Conservation (phyloP, 2,329 filamentous ascomycete genomes). For the Aspergillus candidus region DNA sequence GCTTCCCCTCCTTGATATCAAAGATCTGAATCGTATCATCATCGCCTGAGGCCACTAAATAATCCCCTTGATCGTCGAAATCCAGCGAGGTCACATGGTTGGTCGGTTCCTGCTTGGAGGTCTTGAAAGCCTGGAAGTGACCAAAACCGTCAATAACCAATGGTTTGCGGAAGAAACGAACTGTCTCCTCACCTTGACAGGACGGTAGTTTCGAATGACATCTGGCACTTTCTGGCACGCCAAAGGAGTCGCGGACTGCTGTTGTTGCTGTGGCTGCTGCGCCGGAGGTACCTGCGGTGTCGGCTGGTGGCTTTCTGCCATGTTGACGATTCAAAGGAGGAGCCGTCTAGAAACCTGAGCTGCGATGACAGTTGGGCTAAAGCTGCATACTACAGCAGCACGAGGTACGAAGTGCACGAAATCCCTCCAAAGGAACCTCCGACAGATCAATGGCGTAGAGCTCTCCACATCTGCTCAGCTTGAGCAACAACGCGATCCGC, state of each 20-base stretch:
- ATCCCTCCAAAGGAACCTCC: too few relatives aligned
- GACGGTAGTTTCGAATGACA: slow-evolving; percentile 69
- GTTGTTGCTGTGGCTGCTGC: slow-evolving; percentile 18
- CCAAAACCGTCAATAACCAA: slow-evolving; percentile 6
- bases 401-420: too few relatives aligned
- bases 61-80: slow-evolving; percentile 92
- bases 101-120: slow-evolving; percentile 32
- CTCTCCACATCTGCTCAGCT: too few relatives aligned
- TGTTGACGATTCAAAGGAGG: slow-evolving; percentile 9
- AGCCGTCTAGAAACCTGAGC: slow-evolving; percentile 1
- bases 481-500: too few relatives aligned
- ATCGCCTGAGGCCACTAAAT: slow-evolving; percentile 82
- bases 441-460: too few relatives aligned
- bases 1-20: slow-evolving; percentile 82
- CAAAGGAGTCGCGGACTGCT: slow-evolving; percentile 17
- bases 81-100: slow-evolving; percentile 81
- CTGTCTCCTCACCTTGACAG: slow-evolving; percentile 60
- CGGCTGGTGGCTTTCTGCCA: slow-evolving; percentile 24
- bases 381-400: background rate
- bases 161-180: background rate
- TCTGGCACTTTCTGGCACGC: slow-evolving; percentile 65
- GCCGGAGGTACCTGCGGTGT: slow-evolving; percentile 9
- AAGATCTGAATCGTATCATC: slow-evolving; percentile 96
- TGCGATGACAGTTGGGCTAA: slow-evolving; percentile 6
- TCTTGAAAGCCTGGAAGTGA: slow-evolving; percentile 25